These are phyloP conservation scores for Microascus cirrosus DNA, from an alignment of 2,329 filamentous ascomycete genomes.

Conservation along the genomic window DNA sequence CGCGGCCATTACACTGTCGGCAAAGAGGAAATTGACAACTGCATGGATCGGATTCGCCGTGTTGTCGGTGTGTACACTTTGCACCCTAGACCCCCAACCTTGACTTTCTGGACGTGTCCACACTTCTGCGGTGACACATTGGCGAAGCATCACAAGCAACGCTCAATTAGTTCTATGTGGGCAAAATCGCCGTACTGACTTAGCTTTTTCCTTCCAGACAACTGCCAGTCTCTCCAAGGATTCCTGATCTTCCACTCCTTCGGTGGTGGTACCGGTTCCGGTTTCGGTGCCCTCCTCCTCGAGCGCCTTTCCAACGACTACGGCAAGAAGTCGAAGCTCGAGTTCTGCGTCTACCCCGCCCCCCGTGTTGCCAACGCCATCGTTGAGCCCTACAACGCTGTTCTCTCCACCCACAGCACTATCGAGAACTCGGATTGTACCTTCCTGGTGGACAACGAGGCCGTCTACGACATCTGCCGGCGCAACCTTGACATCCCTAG, in stretches of 20 bases:
- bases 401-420: constrained; percentile 63
- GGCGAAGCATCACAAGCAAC: background rate
- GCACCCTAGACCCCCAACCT: background rate
- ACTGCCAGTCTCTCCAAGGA: constrained; percentile 61
- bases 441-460: constrained; percentile 67
- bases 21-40: constrained; percentile 64
- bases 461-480: constrained; percentile 65
- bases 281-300: constrained; percentile 60
- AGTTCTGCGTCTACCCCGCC: constrained; percentile 62
- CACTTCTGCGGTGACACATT: background rate
- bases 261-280: constrained; percentile 61
- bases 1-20: constrained; percentile 67
- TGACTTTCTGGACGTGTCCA: background rate
- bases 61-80: constrained; percentile 44
- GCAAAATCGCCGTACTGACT: background rate
- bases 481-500: constrained; percentile 60
- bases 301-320: constrained; percentile 65
- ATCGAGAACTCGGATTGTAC: constrained; percentile 71
- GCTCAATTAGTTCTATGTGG: too few species aligned
- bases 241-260: constrained; percentile 70
- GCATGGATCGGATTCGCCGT: constrained; percentile 59
- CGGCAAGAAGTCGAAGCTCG: constrained; percentile 68
- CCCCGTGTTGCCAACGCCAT: constrained; percentile 60
- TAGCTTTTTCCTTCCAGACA: constrained; percentile 34
- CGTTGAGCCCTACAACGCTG: constrained; percentile 65